These are phyloP conservation scores for Paecilomyces sp. DNA, from an alignment of 2,329 filamentous ascomycete species.

Conservation along the genomic window DNA sequence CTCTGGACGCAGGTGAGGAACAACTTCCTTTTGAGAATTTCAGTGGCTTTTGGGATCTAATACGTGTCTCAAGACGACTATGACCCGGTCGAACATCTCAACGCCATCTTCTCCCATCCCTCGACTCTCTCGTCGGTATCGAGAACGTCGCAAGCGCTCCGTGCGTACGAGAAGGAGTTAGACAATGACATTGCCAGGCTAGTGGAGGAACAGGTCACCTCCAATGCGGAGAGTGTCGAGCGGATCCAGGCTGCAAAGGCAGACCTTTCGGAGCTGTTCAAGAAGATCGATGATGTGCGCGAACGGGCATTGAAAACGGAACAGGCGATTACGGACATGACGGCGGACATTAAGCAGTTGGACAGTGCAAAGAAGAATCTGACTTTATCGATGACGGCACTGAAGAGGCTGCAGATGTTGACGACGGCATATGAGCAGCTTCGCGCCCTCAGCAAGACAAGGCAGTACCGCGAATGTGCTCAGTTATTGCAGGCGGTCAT, in stretches of 20 bases:
- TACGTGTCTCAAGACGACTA: slow-evolving; percentile 61
- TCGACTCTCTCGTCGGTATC: slow-evolving; percentile 72
- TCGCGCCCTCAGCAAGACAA: slow-evolving; percentile 68
- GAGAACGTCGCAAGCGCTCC: slow-evolving; percentile 66
- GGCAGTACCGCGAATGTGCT: slow-evolving; percentile 92
- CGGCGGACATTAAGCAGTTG: slow-evolving; percentile 93
- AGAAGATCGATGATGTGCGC: slow-evolving; percentile 89
- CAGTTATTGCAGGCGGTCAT: slow-evolving; percentile 90
- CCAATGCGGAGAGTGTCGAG: slow-evolving; percentile 78
- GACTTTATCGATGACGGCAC: slow-evolving; percentile 92
- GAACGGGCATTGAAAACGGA: slow-evolving; percentile 86
- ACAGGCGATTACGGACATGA: slow-evolving; percentile 96
- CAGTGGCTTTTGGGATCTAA: not conserved
- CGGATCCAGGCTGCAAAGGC: slow-evolving; percentile 86
- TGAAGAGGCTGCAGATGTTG: slow-evolving; percentile 96
- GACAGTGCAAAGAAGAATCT: slow-evolving; percentile 96
- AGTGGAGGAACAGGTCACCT: slow-evolving; percentile 69
- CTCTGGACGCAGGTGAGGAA: slow-evolving; percentile 38
- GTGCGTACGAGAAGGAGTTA: slow-evolving; percentile 72
- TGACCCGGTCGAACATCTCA: slow-evolving; percentile 87
- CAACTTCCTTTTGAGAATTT: not conserved
- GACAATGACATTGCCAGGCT: slow-evolving; percentile 68
- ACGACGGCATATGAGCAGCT: slow-evolving; percentile 99
- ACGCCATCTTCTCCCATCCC: slow-evolving; percentile 85
- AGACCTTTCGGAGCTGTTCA: slow-evolving; percentile 83